phyloP scores from a whole-genome alignment of 768 basidiomycete species.

The Pleurotus pulmonarius region DNA sequence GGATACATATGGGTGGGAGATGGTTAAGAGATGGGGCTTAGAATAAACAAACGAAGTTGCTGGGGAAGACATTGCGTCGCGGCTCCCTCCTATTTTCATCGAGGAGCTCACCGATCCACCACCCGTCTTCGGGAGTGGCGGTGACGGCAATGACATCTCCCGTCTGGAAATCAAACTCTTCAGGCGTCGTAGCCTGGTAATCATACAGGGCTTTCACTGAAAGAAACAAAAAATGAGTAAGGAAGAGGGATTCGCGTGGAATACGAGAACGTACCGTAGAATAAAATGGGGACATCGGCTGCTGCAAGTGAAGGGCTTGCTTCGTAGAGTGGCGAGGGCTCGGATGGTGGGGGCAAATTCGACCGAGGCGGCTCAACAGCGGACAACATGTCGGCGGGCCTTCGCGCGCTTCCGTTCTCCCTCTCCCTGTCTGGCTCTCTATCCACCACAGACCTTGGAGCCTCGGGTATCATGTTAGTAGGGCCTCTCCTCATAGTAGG shows the following conservation, averaged over 20 bases:
- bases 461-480: too few species aligned
- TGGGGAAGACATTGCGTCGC: conserved; percentile 80
- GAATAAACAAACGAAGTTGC: conserved; percentile 84
- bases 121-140: conserved; percentile 90
- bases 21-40: conserved; percentile 21
- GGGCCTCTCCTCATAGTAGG: too few species aligned
- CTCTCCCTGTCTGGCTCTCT: background rate
- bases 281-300: conserved; percentile 68
- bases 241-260: background rate
- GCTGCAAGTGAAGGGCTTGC: background rate
- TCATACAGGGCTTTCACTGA: conserved; percentile 89
- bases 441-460: too few species aligned
- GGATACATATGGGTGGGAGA: too few species aligned
- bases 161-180: conserved; percentile 96
- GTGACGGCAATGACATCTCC: conserved; percentile 97
- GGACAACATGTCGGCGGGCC: background rate
- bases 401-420: background rate
- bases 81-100: conserved; percentile 68
- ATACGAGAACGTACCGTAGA: conserved; percentile 66
- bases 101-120: conserved; percentile 91
- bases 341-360: background rate
- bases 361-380: background rate
- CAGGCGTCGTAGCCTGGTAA: conserved; percentile 80
- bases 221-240: conserved; percentile 2
- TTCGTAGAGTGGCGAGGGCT: background rate